Evolutionary conservation across 2,329 filamentous ascomycete species (phyloP).

Genomic region (Colletotrichum sp.): DNA sequence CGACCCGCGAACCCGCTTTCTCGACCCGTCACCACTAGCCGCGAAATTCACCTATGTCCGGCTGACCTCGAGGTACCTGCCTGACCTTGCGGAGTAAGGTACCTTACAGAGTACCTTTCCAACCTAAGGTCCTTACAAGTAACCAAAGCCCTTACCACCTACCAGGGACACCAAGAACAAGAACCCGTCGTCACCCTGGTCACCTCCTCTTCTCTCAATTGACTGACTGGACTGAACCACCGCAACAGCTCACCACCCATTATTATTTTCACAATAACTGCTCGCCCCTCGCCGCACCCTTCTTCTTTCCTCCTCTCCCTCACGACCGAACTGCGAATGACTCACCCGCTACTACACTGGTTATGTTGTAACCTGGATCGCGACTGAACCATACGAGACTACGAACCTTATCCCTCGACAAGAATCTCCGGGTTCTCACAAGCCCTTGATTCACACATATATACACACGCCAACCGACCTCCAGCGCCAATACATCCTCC

Average conservation of each 20-base stretch:
- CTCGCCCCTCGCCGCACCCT: not conserved
- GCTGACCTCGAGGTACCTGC: slow-evolving; percentile 11
- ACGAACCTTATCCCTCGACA: slow-evolving; percentile 3
- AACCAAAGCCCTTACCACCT: not conserved
- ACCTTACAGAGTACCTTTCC: no score
- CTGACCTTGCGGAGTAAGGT: not conserved
- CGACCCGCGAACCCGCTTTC: not conserved
- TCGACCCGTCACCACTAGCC: not conserved
- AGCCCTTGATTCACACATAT: slow-evolving; percentile 14
- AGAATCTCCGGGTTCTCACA: not conserved
- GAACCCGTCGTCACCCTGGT: slow-evolving; percentile 6
- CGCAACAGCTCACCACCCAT: not conserved
- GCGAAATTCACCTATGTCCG: slow-evolving; percentile 19
- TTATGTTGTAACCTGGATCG: slow-evolving; percentile 10
- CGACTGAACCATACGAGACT: not conserved
- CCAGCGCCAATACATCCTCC: not conserved
- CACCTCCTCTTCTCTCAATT: not conserved
- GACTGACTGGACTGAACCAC: not conserved
- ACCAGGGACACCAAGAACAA: not conserved
- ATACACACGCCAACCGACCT: not conserved
- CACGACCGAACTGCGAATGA: not conserved
- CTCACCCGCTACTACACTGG: not conserved
- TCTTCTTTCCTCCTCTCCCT: not conserved
- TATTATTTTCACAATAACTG: slow-evolving; percentile 9
- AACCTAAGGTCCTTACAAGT: not conserved